Base-by-base conservation (phyloP, 2,329 filamentous ascomycete genomes). In the Didymosphaeria variabile region DNA sequence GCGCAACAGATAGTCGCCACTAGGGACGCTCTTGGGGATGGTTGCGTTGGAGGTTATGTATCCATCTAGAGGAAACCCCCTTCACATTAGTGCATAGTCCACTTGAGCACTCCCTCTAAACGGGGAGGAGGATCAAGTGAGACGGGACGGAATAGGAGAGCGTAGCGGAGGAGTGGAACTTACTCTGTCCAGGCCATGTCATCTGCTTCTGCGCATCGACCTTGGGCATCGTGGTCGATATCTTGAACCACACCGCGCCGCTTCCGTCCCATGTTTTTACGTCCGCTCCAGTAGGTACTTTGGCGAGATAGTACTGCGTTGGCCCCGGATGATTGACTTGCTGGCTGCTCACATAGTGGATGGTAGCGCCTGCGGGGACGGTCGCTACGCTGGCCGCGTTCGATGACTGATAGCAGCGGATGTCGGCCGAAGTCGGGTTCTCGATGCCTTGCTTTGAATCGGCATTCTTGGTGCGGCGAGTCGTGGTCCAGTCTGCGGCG, bases 1-100 rank as follows among this genome's bases (percentile, higher is more conserved):
- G 31, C 77, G 75, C 17, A 79, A 69, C 21, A 79, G 69, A 50
- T 79, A 79, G 59, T 82, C 77, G 12, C 80, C 80, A 40, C 66
- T 59, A 38, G 80, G 76, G 36, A 74, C 72, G 53, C 72, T 63
- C 19, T 63, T 64, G 29, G 77, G 78, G 54, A 81, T 75, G 3
- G 70, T 77, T 26, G 76, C 71, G 57, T 75, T 72, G n/a, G 73
- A 65, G n/a, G 67, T 70, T 40, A 66, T 67, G 61, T 74, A 74
- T 40, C 72, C 69, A 47, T 74, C 68, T 72, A n/a, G 6, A 29
- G 4, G 26, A 29, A 2, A 29, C 26, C 26, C 26, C 26, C 26
- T 29, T 29, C 26, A 29, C 26, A 6, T 29, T 29, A 29, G 26
- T 29, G 26, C 26, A 29, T 29, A 29, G 26, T 29, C 26, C 2